Evolutionary conservation across 108 stramenopile species (phyloP), one percentile per base, ranked within the genome.

Genomic region (Cylindrotheca fusiformis): DNA sequence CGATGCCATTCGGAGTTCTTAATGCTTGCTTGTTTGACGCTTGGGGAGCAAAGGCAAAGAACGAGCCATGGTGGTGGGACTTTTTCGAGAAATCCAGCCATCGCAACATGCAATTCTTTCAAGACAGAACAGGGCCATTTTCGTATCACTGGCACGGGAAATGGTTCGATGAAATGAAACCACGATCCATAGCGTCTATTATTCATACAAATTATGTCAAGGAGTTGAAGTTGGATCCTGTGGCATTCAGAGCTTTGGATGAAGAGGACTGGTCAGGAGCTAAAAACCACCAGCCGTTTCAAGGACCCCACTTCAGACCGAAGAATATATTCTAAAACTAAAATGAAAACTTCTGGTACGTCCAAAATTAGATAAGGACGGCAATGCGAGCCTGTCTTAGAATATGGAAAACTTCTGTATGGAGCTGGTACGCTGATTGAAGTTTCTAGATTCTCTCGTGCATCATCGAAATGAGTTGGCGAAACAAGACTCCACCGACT

Each of bases 21-120:
- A 51, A 22, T 51, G 50, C 20, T 6, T 51, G 50, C 20, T 51
- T 51, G 50, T 51, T 51, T 51, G 50, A 51, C n/a, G 50, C 20
- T n/a, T 51, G 50, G 50, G 50, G 50, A n/a, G 50, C 18, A 5
- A 8, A 51, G 5, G 18, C 21, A 6, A n/a, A 51, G 20, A n/a
- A 51, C 20, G 14, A n/a, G 6, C 50, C 50, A 5, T n/a, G 20
- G 50, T 51, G 20, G 18, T 51, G 50, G 50, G 21, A 22, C 36
- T 41, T 41, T 41, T 51, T 6, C 5, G 6, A 21, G 50, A 22
- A 51, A 19, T 4, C 50, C 5, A 17, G 18, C 14, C 6, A 51
- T 4, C 20, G 21, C 6, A 6, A 51, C 5, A 51, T 51, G 20
- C 50, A 51, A n/a, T 51, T 51, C 50, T n/a, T 51, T 51, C 50